Percentiles rank a stretch among this genome's conserved stretches.
These are phyloP conservation scores for Sclerotinia subarctica DNA, from an alignment of 2,329 filamentous ascomycete genomes.

Conservation along the genomic window DNA sequence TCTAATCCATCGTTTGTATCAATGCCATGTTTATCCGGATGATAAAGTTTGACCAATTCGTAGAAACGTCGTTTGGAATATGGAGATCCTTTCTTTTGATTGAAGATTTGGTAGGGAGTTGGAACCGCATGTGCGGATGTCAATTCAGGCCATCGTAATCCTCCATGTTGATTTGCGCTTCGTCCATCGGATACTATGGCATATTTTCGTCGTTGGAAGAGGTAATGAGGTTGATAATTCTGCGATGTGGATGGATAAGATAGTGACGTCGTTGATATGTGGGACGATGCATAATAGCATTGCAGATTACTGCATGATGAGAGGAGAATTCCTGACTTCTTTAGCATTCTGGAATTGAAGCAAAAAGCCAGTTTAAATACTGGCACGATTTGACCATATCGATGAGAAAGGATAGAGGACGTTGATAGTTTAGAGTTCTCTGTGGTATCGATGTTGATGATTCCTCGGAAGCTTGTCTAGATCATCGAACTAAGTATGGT, in stretches of 20 bases:
- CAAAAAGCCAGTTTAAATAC: not conserved
- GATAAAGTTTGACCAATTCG: slow-evolving; percentile 91
- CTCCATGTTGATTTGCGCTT: slow-evolving; percentile 39
- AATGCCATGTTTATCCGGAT: slow-evolving; percentile 67
- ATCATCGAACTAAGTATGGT: slow-evolving; percentile 3
- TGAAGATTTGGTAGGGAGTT: slow-evolving; percentile 89
- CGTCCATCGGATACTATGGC: slow-evolving; percentile 40
- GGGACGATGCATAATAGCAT: slow-evolving; percentile 39
- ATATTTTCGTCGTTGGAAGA: slow-evolving; percentile 38
- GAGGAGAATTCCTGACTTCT: slow-evolving; percentile 43
- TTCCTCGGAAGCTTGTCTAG: slow-evolving; percentile 9
- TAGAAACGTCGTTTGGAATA: slow-evolving; percentile 87
- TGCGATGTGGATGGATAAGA: slow-evolving; percentile 20
- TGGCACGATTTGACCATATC: slow-evolving; percentile 8
- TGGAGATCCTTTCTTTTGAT: slow-evolving; percentile 53
- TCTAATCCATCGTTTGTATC: slow-evolving; percentile 48
- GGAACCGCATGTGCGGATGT: slow-evolving; percentile 34
- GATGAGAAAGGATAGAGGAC: not conserved
- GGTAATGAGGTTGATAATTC: slow-evolving; percentile 5
- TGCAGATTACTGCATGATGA: slow-evolving; percentile 37
- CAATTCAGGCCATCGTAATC: slow-evolving; percentile 37
- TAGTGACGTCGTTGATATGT: slow-evolving; percentile 36
- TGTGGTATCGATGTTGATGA: not conserved
- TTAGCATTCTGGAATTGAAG: slow-evolving; percentile 42
- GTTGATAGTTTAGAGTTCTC: not conserved